Base-by-base conservation (phyloP, 1,284 basidiomycete genomes). In the Ustilago sp. region DNA sequence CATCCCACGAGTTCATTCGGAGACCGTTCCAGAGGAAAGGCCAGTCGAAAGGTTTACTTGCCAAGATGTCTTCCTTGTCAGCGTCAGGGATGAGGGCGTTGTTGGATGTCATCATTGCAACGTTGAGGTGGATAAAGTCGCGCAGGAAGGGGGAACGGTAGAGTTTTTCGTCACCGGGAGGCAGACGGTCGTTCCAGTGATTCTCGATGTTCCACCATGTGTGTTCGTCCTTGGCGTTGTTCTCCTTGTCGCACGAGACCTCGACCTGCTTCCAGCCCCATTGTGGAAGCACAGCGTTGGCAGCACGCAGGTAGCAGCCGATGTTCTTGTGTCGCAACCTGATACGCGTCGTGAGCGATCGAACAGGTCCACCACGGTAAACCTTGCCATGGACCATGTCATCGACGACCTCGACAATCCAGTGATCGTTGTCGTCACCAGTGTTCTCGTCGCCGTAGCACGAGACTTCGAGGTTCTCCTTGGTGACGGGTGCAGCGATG, bases 241-340 rank as follows among this genome's bases (percentile, higher is more conserved):
- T 93, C 84, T 94, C 92, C 87, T 94, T 94, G 69, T 92, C 91
- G 87, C 97, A 99, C 74, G 91, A 93, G 52, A 98, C 95, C 87
- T 99, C 96, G 68, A 98, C 90, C 88, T 99, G 97, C 88, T 98
- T 98, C 90, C 98, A 99, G 28, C 96, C 96, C 97, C 96, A 99
- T 87, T 97, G 94, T 2, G 97, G 96, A 43, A 99, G 88, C 51
- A 94, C 89, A 1, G 91, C 90, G 85, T 96, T 98, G 57, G 93
- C 93, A 3, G 96, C 95, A 28, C 92, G 90, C 51, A 99, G 88
- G 87, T 98, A 98, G 76, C 84, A 85, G 35, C 68, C 66, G 12
- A 93, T 88, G 41, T 88, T 87, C 64, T 91, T 85, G 86, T 99
- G 95, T 73, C 89, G 90, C 88, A 99, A 92, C 59, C 96, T 89